These are phyloP conservation scores for Daldinia childiae DNA, from an alignment of 495 filamentous ascomycete genomes.

Conservation along the genomic window DNA sequence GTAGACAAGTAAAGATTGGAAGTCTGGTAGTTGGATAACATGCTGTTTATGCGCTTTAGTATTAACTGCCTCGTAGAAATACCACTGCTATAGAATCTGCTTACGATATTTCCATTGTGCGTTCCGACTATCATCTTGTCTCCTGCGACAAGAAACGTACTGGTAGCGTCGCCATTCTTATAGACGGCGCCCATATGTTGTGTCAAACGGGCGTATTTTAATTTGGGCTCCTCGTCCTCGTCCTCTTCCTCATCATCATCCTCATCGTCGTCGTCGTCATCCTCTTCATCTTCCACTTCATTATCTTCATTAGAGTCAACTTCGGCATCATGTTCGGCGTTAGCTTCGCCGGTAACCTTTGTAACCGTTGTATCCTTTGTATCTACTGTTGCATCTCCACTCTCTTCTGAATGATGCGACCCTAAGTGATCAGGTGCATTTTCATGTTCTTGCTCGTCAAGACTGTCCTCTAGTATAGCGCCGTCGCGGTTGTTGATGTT, in stretches of 20 bases:
- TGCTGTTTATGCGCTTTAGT: slow-evolving; percentile 63
- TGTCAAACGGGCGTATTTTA: slow-evolving; percentile 91
- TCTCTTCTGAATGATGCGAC: background rate
- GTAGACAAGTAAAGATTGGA: slow-evolving; percentile 83
- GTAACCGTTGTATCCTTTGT: slow-evolving; percentile 26
- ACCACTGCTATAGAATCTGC: slow-evolving; percentile 46
- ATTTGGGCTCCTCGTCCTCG: slow-evolving; percentile 92
- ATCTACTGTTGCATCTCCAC: background rate
- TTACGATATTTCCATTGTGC: slow-evolving; percentile 95
- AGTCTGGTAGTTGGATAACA: slow-evolving; percentile 80
- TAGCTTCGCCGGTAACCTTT: slow-evolving; percentile 22
- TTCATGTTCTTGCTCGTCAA: slow-evolving; percentile 17
- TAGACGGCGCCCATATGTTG: slow-evolving; percentile 81
- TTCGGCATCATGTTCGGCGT: slow-evolving; percentile 42
- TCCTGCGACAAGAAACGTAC: slow-evolving; percentile 84
- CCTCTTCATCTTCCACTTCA: slow-evolving; percentile 52
- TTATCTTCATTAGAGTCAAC: slow-evolving; percentile 45
- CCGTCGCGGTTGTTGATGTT: slow-evolving; percentile 30
- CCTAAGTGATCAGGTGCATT: slow-evolving; percentile 2
- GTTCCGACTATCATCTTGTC: slow-evolving; percentile 98
- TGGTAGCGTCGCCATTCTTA: slow-evolving; percentile 93
- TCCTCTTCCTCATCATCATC: slow-evolving; percentile 82
- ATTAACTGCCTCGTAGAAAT: background rate
- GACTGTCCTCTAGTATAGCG: slow-evolving; percentile 5
- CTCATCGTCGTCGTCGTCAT: slow-evolving; percentile 55